Evolutionary conservation across 176 grass and related monocot genomes (phyloP).

Genomic region (Oryza rufipogon): DNA sequence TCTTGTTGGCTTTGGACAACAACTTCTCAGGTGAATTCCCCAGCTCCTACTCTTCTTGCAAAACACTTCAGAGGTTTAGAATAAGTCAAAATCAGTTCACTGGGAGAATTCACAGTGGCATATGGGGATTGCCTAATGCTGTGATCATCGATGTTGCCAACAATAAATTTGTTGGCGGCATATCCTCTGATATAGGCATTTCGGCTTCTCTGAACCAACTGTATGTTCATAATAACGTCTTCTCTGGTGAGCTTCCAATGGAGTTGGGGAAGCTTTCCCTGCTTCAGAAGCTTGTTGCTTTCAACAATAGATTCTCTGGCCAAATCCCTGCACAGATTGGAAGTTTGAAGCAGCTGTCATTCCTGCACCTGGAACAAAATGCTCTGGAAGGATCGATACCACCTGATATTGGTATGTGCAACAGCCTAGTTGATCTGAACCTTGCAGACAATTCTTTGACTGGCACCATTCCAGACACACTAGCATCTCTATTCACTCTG

Average conservation of each 20-base stretch:
- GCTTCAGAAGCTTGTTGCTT: conserved; percentile 75
- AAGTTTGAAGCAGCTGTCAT: conserved; percentile 71
- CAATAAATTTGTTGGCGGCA: conserved; percentile 66
- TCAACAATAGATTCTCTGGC: conserved; percentile 78
- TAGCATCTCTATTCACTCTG: conserved; percentile 52
- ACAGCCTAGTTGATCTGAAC: conserved; percentile 69
- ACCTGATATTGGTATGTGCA: conserved; percentile 65
- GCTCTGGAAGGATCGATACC: conserved; percentile 63
- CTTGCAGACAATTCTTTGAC: conserved; percentile 78
- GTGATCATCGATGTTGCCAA: conserved; percentile 86
- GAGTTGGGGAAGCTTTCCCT: conserved; percentile 66
- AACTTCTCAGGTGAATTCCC: conserved; percentile 92
- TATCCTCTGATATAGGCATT: conserved; percentile 78
- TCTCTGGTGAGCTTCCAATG: conserved; percentile 64
- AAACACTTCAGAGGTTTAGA: conserved; percentile 87
- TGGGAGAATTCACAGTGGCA: conserved; percentile 54
- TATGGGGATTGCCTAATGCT: conserved; percentile 87
- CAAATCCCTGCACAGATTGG: conserved; percentile 63
- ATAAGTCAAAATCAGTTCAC: conserved; percentile 81
- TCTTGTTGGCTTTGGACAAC: conserved; percentile 83
- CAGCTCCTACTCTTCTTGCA: conserved; percentile 71
- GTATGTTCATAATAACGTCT: conserved; percentile 86
- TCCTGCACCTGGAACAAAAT: conserved; percentile 81
- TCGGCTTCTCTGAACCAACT: conserved; percentile 74
- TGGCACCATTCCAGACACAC: conserved; percentile 60